A percentile compares a stretch with the other conserved stretches of the same genome.
Evolutionary conservation across 1,284 basidiomycete genomes (phyloP).

Genomic region (Schizopora paradoxa): DNA sequence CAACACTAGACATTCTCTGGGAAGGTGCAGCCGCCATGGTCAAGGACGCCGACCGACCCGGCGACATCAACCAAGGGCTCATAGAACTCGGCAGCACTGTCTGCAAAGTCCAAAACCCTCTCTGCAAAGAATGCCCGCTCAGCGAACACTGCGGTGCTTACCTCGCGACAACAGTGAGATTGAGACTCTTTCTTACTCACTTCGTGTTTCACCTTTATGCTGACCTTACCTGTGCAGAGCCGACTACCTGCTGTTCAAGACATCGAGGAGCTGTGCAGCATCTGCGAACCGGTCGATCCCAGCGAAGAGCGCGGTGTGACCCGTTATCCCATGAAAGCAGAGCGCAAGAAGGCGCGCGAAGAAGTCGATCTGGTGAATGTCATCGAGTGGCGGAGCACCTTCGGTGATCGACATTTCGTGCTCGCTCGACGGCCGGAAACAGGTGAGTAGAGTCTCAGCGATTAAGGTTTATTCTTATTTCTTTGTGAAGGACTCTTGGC

Average conservation of each 20-base stretch:
- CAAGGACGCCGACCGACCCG: conserved; percentile 46
- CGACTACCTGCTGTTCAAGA: conserved; percentile 32
- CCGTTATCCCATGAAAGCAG: conserved; percentile 82
- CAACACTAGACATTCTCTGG: conserved; percentile 81
- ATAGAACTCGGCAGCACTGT: conserved; percentile 88
- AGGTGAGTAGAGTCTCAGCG: conserved; percentile 46
- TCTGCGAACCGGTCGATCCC: conserved; percentile 63
- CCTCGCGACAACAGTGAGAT: conserved; percentile 22
- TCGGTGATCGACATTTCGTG: conserved; percentile 53
- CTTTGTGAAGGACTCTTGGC: conserved; percentile 72
- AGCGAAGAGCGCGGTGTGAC: conserved; percentile 42
- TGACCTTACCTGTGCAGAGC: not conserved
- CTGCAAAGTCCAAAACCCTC: conserved; percentile 79
- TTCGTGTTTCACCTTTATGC: not conserved
- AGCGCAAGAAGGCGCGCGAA: conserved; percentile 78
- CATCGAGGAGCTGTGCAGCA: conserved; percentile 69
- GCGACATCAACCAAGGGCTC: conserved; percentile 85
- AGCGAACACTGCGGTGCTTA: conserved; percentile 64
- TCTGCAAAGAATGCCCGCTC: conserved; percentile 71
- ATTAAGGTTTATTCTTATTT: conserved; percentile 10
- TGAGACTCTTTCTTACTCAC: conserved; percentile 10
- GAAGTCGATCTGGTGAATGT: conserved; percentile 85
- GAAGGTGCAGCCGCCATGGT: conserved; percentile 69
- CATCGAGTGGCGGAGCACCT: conserved; percentile 63
- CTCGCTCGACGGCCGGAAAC: conserved; percentile 77